Percentiles rank a stretch among this genome's conserved stretches.
Conservation (phyloP, 164 flowering plant species). For the Tinospora cordifolia region DNA sequence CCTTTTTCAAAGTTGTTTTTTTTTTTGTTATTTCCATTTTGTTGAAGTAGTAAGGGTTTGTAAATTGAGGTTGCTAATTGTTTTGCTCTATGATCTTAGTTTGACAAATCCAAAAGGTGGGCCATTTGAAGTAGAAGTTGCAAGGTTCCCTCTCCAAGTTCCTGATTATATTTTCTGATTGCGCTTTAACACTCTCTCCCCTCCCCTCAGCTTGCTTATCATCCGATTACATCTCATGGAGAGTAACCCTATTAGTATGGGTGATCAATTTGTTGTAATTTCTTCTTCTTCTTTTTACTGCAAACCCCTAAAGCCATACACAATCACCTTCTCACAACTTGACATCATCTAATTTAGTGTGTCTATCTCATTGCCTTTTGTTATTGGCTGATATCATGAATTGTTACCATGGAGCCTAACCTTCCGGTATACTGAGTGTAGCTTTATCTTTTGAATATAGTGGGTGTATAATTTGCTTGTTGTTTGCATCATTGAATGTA, state of each 20-base stretch:
- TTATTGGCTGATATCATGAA: too few relatives aligned
- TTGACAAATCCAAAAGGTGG: slow-evolving; percentile 44
- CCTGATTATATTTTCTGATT: slow-evolving; percentile 80
- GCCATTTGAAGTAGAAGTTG: slow-evolving; percentile 57
- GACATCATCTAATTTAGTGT: too few relatives aligned
- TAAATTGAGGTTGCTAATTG: neutral
- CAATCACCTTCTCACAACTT: too few relatives aligned
- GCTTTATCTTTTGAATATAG: too few relatives aligned
- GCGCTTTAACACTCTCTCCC: neutral
- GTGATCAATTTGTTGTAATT: neutral
- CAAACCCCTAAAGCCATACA: too few relatives aligned
- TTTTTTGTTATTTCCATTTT: too few relatives aligned
- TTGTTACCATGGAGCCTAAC: too few relatives aligned
- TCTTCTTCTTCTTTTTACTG: too few relatives aligned
- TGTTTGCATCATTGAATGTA: too few relatives aligned
- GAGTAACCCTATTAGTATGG: neutral
- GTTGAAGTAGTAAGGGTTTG: neutral
- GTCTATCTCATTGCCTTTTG: too few relatives aligned
- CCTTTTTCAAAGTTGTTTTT: neutral
- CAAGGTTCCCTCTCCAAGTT: slow-evolving; percentile 47
- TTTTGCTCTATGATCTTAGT: slow-evolving; percentile 26
- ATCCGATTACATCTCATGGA: neutral
- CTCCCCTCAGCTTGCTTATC: neutral
- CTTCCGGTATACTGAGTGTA: too few relatives aligned
- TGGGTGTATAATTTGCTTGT: too few relatives aligned